Base-by-base conservation (phyloP, 2,329 filamentous ascomycete species). In the Colletotrichum tabaci region DNA sequence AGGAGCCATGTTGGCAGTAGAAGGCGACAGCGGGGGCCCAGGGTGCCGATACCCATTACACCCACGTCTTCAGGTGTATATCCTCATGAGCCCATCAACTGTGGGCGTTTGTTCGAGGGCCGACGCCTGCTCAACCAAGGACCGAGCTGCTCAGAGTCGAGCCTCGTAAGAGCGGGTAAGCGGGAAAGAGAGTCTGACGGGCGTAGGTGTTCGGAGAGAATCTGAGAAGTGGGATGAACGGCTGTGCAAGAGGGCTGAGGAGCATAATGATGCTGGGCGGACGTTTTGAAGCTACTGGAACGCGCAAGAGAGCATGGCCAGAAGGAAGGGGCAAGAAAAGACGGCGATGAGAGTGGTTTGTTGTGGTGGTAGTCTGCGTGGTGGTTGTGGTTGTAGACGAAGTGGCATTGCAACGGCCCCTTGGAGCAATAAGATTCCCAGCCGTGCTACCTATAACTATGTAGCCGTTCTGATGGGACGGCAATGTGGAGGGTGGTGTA, bases 1-100 rank as follows among this genome's bases (percentile, higher is more conserved):
- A 74, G 84, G 80, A 74, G 84, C 83, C 85, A 71, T 76, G 72
- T 68, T 68, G 66, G 71, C 55, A 75, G 74, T 67, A 74, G 73
- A 74, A 71, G 73, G 68, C 68, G 72, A 67, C 71, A 66, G 77
- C 58, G 67, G 74, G 79, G 77, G 78, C 75, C 75, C 73, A 77
- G 76, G 76, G 78, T 74, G 72, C 75, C 67, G 75, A 72, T 77
- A 76, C 78, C 80, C 81, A 79, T 82, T 77, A 79, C 80, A 80
- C 78, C 79, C 78, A 79, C 76, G 77, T 71, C 75, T 61, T 50
- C 21, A 65, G 58, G 38, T 60, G 64, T 50, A 63, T 57, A 52
- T 63, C 71, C 57, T 75, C 77, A 79, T 75, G 72, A 74, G 73
- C 69, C 49, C 66, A 67, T 64, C 62, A 70, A 72, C 55, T n/a